Evolutionary conservation across 1,284 basidiomycete genomes (phyloP).

Genomic region (Tylopilus orsonianus): DNA sequence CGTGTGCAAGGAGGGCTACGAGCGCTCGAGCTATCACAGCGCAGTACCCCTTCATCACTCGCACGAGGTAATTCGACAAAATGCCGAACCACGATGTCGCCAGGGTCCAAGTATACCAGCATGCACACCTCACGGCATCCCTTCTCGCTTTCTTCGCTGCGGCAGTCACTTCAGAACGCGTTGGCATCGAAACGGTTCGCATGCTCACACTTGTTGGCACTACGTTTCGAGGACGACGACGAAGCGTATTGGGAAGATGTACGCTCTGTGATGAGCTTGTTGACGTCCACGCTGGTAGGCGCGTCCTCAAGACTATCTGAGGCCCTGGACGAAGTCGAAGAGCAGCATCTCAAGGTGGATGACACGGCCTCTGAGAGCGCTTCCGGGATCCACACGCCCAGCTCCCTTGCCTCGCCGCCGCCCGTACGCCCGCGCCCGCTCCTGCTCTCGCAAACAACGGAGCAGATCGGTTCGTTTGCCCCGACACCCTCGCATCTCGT

Average conservation of each 20-base stretch:
- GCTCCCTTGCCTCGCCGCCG: constrained; percentile 16
- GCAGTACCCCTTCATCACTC: constrained; percentile 25
- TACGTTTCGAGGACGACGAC: constrained; percentile 65
- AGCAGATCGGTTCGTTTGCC: constrained; percentile 52
- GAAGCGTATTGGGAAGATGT: constrained; percentile 81
- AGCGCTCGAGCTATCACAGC: constrained; percentile 38
- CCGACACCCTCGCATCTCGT: constrained; percentile 65
- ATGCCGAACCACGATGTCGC: constrained; percentile 38
- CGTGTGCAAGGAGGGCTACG: constrained; percentile 52
- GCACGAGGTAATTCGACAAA: constrained; percentile 21
- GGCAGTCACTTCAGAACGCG: constrained; percentile 58
- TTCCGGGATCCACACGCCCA: constrained; percentile 14
- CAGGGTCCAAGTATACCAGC: constrained; percentile 57
- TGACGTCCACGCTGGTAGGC: constrained; percentile 66
- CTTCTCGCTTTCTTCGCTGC: constrained; percentile 61
- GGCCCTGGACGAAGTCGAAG: constrained; percentile 58
- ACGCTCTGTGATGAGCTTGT: constrained; percentile 63
- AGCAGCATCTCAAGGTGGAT: constrained; percentile 17
- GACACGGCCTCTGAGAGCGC: constrained; percentile 11
- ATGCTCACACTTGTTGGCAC: constrained; percentile 71
- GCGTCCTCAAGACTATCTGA: constrained; percentile 58
- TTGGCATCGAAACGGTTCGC: constrained; percentile 70
- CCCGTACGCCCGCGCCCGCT: background rate
- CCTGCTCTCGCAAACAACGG: constrained; percentile 32
- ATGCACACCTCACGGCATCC: constrained; percentile 62